Conservation (phyloP, 306 rosid species). For the Oemleria cerasiformis region DNA sequence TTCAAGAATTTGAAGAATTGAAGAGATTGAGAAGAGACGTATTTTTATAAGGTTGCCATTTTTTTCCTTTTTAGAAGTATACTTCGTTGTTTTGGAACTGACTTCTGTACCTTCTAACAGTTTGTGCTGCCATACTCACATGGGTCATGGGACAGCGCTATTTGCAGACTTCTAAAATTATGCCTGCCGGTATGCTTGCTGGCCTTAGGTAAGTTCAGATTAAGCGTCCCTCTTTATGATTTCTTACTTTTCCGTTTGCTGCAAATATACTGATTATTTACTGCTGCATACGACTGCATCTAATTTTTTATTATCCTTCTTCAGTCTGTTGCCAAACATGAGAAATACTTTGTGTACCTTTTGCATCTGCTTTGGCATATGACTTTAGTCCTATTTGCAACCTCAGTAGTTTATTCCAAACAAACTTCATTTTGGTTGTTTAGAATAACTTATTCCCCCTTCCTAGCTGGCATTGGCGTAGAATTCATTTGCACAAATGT, state of each 20-base stretch:
- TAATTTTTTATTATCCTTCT: background rate
- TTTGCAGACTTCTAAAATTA: constrained; percentile 66
- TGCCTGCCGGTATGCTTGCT: constrained; percentile 89
- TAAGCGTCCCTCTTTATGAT: background rate
- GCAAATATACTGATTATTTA: background rate
- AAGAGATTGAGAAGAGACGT: background rate
- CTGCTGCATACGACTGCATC: background rate
- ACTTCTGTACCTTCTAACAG: constrained; percentile 39
- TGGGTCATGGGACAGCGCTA: constrained; percentile 83
- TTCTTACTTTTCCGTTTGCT: background rate
- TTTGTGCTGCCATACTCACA: constrained; percentile 54
- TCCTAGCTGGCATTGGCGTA: background rate
- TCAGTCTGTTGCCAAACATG: background rate
- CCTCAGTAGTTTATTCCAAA: background rate
- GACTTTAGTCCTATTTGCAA: background rate
- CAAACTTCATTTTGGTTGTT: background rate
- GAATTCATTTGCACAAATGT: background rate
- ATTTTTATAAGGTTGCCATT: background rate
- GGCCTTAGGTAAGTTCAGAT: constrained; percentile 62
- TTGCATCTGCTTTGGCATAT: background rate
- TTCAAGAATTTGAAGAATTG: background rate
- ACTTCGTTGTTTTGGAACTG: background rate
- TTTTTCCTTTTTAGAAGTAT: background rate
- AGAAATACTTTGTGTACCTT: background rate
- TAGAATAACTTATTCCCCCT: background rate